phyloP scores from a whole-genome alignment of 495 filamentous ascomycete species.

The Penicillium subrubescens region DNA sequence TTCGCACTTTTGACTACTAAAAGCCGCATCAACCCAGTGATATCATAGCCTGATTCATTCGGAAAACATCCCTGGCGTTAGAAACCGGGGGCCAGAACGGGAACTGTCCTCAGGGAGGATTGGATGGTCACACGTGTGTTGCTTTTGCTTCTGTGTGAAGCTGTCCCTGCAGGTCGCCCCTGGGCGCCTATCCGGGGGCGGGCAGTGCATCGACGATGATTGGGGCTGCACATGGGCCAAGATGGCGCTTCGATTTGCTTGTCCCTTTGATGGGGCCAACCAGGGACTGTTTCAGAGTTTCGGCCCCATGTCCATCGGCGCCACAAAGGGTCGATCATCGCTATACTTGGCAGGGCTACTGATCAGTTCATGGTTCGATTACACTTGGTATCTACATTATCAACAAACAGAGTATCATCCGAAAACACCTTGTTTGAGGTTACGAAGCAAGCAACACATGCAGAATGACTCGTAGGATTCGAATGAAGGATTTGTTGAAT shows the following conservation, averaged over 20 bases:
- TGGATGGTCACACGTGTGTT: background rate
- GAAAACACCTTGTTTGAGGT: background rate
- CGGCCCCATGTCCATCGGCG: too few species aligned
- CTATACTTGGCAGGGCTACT: background rate
- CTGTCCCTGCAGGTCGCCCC: background rate
- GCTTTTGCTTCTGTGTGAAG: background rate
- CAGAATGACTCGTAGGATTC: background rate
- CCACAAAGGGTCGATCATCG: background rate
- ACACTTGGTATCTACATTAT: background rate
- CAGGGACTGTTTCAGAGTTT: background rate
- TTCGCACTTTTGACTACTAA: background rate
- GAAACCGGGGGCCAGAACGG: background rate
- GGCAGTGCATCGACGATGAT: background rate
- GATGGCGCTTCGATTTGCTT: background rate
- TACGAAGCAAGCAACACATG: background rate
- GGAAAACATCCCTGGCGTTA: background rate
- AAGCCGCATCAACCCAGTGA: background rate
- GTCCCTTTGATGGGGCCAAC: background rate
- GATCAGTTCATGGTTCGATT: background rate
- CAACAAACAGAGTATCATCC: background rate
- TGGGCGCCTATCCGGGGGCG: background rate
- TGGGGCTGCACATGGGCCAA: background rate
- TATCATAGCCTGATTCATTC: background rate
- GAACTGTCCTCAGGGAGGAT: background rate
- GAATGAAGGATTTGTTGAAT: background rate